Evolutionary conservation across 2,329 filamentous ascomycete species (phyloP), one percentile per base, ranked within the genome.

Genomic region (Ceratocystis alfenasii): DNA sequence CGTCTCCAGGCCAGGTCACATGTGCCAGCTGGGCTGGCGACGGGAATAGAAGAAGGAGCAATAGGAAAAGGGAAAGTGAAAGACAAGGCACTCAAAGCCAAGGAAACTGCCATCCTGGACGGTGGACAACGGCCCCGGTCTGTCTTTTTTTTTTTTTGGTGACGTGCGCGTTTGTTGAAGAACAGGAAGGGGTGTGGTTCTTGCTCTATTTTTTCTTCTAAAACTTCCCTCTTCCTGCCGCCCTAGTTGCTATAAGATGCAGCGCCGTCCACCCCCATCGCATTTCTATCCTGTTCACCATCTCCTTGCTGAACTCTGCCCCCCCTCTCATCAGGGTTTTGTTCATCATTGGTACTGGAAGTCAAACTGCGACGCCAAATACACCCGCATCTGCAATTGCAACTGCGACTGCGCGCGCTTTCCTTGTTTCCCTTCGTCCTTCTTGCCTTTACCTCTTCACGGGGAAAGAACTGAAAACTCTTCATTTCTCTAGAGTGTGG

Each of bases 101-200:
- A 36, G 28, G 55, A 59, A 59, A 36, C 55, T 59, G 28, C 55
- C 55, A 59, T 36, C 55, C 55, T 59, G 25, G 28, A 20, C 28
- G 55, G 10, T 41, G 10, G 36, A 59, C 55, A 17, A 59, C 55
- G 55, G 55, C 55, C 55, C 55, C 30, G 55, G 55, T 59, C 28
- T 36, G 6, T 15, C 55, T 20, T n/a, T n/a, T 41, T 59, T n/a
- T 30, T 36, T 36, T n/a, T 59, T 59, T 20, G 55, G 55, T 59
- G 55, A 59, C 55, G 55, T 59, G 55, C 55, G 55, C 55, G 55
- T 30, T 30, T 59, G 55, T n/a, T 30, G 55, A 33, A 55, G 55
- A 53, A 12, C n/a, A 25, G 30, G 55, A n/a, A 59, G 55, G 55
- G 55, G 48, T 53, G 48, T 41, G 36, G 36, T 53, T 53, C 22